phyloP scores from a whole-genome alignment of 2,329 filamentous ascomycete genomes.

The Stachybotrys chartarum region DNA sequence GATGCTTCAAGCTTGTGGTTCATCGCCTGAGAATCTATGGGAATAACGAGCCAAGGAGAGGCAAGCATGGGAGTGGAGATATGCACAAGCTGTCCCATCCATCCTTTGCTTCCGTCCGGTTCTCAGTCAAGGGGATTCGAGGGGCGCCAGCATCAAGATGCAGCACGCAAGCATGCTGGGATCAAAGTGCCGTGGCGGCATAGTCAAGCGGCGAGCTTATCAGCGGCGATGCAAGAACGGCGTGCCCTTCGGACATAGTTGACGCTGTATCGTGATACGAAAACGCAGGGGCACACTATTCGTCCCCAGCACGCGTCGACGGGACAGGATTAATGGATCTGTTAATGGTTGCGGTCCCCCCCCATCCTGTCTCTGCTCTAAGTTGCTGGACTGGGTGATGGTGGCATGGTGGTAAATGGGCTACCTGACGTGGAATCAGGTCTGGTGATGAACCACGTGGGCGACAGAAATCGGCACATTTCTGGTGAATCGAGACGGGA shows the following conservation, averaged over 20 bases:
- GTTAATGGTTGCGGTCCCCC: too few relatives aligned
- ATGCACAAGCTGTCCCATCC: background rate
- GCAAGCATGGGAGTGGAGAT: background rate
- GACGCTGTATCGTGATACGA: too few relatives aligned
- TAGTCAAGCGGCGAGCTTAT: background rate
- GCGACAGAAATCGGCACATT: background rate
- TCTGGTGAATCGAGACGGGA: background rate
- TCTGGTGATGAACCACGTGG: constrained; percentile 1
- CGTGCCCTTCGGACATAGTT: too few relatives aligned
- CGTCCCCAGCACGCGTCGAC: background rate
- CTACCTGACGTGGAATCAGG: background rate
- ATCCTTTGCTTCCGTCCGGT: background rate
- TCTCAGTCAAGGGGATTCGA: background rate
- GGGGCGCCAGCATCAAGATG: background rate
- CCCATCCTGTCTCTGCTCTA: background rate
- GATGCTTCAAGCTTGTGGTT: background rate
- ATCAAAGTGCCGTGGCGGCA: background rate
- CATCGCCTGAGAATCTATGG: background rate
- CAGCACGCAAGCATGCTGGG: background rate
- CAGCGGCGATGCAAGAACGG: too few relatives aligned
- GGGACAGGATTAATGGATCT: background rate
- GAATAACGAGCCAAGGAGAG: background rate
- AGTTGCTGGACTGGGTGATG: background rate
- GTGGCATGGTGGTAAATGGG: background rate
- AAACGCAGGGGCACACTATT: background rate